Evolutionary conservation across 2,329 filamentous ascomycete species (phyloP).

Genomic region (Alternaria incomplexa): DNA sequence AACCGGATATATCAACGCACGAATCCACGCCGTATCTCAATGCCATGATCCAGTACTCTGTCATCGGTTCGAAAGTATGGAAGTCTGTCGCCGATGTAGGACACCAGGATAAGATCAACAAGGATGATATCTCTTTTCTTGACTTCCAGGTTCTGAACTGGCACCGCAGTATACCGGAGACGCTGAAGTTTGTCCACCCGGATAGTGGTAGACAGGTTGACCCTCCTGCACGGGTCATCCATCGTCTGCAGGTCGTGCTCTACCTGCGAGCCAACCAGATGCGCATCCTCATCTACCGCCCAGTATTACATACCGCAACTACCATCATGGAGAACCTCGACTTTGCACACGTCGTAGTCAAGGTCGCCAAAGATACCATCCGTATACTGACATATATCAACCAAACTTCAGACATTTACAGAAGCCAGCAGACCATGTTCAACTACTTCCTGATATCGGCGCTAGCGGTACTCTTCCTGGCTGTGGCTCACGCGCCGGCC

Average conservation of each 20-base stretch:
- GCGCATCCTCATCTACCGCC: constrained; percentile 86
- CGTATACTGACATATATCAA: constrained; percentile 73
- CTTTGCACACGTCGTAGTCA: constrained; percentile 76
- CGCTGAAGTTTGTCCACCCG: constrained; percentile 67
- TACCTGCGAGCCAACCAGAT: constrained; percentile 90
- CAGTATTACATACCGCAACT: constrained; percentile 81
- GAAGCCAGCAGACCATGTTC: constrained; percentile 75
- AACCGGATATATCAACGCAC: constrained; percentile 59
- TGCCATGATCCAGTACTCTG: constrained; percentile 84
- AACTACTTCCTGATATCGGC: constrained; percentile 80
- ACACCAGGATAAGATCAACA: constrained; percentile 66
- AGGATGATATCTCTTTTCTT: constrained; percentile 77
- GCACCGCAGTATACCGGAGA: constrained; percentile 75
- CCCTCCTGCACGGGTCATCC: constrained; percentile 68
- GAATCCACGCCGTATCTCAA: constrained; percentile 71
- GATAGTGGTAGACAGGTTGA: constrained; percentile 51
- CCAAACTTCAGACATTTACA: constrained; percentile 73
- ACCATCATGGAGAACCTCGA: constrained; percentile 79
- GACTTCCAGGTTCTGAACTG: constrained; percentile 86
- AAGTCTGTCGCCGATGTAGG: constrained; percentile 70
- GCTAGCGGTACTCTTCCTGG: constrained; percentile 77
- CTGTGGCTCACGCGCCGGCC: constrained; percentile 75
- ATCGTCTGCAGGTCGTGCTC: constrained; percentile 80
- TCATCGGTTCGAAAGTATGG: constrained; percentile 87
- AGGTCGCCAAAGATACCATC: constrained; percentile 78